Base-by-base conservation (phyloP, 768 basidiomycete genomes). In the Naganishia kalamii region DNA sequence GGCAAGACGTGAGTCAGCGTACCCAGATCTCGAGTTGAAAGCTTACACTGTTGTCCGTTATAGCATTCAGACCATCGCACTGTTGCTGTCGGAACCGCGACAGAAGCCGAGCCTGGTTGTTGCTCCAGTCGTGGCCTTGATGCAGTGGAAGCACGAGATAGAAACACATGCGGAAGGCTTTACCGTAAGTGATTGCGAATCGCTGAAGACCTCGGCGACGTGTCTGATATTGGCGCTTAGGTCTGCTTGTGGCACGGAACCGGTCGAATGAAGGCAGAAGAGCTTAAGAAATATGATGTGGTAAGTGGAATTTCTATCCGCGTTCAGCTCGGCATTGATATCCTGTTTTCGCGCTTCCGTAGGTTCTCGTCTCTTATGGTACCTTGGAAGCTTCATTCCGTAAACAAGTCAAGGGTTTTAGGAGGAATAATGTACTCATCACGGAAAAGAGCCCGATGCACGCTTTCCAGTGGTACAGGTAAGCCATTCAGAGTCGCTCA, bases 131-230 rank as follows among this genome's bases (percentile, higher is more conserved):
- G 84, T 84, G 49, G 83, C 84, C 12, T 81, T 85, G 61, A 83
- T 84, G 81, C 83, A 99, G 80, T 98, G 96, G 96, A 85, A 85
- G 72, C 92, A 92, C 75, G 96, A 99, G 78, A 90, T 99, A 66
- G 84, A 84, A 21, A 80, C 87, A 0, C 92, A 94, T 72, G 90
- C 94, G 0, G 84, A 87, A 62, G 87, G 88, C 6, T 80, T 94
- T 74, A 87, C 87, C 70, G 78, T 74, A 10, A 29, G 63, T 27
- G 0, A 3, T 4, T 54, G 30, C 30, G 29, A 33, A 32, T 32
- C 30, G 46, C 47, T 63, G 32, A 40, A 13, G 0, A 3, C 17
- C 23, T 33, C 50, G 15, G 19, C 5, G 21, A 27, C 7, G 41
- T 12, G 17, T 25, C 37, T 32, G 11, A 40, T 21, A 40, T 35